phyloP scores from a whole-genome alignment of 208 protist species.

The Porcisia hertigi region DNA sequence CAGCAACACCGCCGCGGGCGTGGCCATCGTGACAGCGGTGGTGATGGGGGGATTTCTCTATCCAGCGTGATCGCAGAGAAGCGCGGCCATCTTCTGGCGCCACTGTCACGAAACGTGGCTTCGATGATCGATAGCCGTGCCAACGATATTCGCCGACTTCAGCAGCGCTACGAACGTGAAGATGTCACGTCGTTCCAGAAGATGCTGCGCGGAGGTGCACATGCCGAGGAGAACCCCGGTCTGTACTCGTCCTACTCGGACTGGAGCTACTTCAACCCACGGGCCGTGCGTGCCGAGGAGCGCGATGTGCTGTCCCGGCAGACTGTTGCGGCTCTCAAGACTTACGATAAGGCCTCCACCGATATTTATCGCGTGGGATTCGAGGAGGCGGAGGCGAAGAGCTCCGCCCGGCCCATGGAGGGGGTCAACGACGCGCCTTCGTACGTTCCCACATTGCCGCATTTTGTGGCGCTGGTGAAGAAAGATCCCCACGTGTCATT shows the following conservation, averaged over 20 bases:
- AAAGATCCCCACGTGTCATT: conserved; percentile 78
- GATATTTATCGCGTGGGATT: conserved; percentile 70
- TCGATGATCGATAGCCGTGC: conserved; percentile 60
- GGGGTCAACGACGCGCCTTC: conserved; percentile 34
- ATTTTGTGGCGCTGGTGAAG: conserved; percentile 70
- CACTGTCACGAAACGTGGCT: conserved; percentile 53
- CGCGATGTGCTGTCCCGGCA: conserved; percentile 59
- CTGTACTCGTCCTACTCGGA: conserved; percentile 70
- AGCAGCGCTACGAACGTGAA: conserved; percentile 82
- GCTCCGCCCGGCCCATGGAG: conserved; percentile 40
- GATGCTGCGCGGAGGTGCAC: conserved; percentile 28
- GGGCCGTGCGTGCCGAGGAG: conserved; percentile 72
- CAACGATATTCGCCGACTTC: conserved; percentile 69
- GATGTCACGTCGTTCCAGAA: conserved; percentile 71
- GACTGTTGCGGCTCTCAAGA: conserved; percentile 57
- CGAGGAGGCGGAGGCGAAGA: conserved; percentile 42
- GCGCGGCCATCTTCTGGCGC: conserved; percentile 66
- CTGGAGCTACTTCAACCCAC: conserved; percentile 85
- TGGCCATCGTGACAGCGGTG: conserved; percentile 12
- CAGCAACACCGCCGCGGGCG: conserved; percentile 21
- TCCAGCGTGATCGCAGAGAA: conserved; percentile 69
- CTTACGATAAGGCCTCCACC: conserved; percentile 58
- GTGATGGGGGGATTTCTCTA: conserved; percentile 48
- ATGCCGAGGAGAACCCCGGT: conserved; percentile 49
- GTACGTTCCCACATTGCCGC: conserved; percentile 71